Evolutionary conservation across 306 rosid species (phyloP).

Genomic region (Macrotyloma uniflorum): DNA sequence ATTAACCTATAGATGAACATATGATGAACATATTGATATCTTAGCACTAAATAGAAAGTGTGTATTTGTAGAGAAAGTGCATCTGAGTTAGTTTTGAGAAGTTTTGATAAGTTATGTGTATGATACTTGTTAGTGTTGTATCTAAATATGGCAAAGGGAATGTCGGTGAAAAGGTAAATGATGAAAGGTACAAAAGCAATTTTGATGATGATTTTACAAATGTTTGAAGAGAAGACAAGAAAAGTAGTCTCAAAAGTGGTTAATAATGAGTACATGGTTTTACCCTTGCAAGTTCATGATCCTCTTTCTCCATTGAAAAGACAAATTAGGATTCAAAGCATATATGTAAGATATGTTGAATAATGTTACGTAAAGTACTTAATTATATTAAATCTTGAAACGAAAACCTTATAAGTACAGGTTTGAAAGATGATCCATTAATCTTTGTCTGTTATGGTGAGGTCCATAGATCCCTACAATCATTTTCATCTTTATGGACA

Average conservation of each 20-base stretch:
- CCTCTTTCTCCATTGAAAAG: not conserved
- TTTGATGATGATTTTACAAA: conserved; percentile 19
- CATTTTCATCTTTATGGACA: conserved; percentile 34
- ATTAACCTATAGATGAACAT: too few relatives aligned
- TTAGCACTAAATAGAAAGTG: too few relatives aligned
- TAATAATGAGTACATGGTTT: conserved; percentile 22
- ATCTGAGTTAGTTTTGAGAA: not conserved
- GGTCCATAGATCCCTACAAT: conserved; percentile 22
- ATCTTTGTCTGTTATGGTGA: conserved; percentile 23
- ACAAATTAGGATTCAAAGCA: conserved; percentile 32
- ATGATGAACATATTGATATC: too few relatives aligned
- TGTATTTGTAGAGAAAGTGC: too few relatives aligned
- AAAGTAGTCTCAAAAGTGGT: not conserved
- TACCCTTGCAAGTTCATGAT: not conserved
- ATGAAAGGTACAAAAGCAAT: conserved; percentile 20
- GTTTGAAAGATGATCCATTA: conserved; percentile 19
- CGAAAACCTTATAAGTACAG: not conserved
- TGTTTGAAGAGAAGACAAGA: not conserved
- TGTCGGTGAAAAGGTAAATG: conserved; percentile 42
- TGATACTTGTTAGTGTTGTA: not conserved
- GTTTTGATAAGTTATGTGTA: not conserved
- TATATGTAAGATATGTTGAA: not conserved
- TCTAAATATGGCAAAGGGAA: conserved; percentile 32
- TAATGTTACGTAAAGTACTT: conserved; percentile 20
- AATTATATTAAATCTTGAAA: conserved; percentile 6